These are phyloP conservation scores for Lactarius indigo DNA, from an alignment of 768 basidiomycete species.

Conservation along the genomic window DNA sequence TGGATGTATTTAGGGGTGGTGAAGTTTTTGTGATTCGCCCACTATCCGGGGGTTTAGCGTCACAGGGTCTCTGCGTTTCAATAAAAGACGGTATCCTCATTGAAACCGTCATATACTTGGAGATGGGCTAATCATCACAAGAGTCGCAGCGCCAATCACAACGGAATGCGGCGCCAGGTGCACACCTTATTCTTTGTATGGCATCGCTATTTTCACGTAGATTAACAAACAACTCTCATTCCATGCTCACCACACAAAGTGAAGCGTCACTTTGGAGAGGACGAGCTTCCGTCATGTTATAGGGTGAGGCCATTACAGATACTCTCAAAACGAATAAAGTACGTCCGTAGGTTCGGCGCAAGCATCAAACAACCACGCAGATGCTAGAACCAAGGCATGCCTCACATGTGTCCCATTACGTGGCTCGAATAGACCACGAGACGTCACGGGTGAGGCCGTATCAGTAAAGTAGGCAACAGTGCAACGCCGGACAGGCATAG, in stretches of 20 bases:
- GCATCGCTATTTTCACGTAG: constrained; percentile 7
- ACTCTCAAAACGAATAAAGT: constrained; percentile 3
- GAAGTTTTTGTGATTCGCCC: constrained; percentile 81
- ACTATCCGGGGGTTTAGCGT: constrained; percentile 68
- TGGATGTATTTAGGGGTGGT: constrained; percentile 53
- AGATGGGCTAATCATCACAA: constrained; percentile 4
- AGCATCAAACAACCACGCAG: constrained; percentile 8
- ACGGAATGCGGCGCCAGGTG: constrained; percentile 8
- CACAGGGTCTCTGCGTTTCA: constrained; percentile 16
- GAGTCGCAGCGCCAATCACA: constrained; percentile 18
- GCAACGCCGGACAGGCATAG: constrained; percentile 10
- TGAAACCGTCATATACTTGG: constrained; percentile 20
- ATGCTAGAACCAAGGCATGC: constrained; percentile 12
- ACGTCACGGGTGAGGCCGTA: neutral
- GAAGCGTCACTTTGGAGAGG: neutral
- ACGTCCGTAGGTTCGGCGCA: constrained; percentile 1
- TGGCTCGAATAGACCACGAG: constrained; percentile 3
- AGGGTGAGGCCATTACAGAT: neutral
- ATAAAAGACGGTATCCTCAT: constrained; percentile 16
- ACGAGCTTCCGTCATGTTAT: neutral
- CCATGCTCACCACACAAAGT: constrained; percentile 10
- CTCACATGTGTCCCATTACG: constrained; percentile 20
- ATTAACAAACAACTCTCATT: neutral
- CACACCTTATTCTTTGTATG: constrained; percentile 6
- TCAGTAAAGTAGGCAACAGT: constrained; percentile 13